These are phyloP conservation scores for Aureobasidium sp. DNA, from an alignment of 2,329 filamentous ascomycete genomes.

Conservation along the genomic window DNA sequence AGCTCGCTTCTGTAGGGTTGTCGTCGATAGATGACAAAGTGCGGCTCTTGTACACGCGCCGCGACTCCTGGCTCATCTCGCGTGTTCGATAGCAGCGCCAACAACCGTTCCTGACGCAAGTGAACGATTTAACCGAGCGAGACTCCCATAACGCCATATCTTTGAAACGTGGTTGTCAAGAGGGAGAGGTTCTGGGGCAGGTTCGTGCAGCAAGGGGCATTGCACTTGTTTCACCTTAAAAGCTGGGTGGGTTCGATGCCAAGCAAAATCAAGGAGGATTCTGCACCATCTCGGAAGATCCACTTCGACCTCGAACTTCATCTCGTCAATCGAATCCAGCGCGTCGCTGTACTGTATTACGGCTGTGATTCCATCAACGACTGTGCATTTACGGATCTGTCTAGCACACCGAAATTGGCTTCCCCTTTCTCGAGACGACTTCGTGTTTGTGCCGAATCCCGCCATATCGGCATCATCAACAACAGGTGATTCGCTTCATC, in stretches of 20 bases:
- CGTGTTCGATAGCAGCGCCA: not conserved
- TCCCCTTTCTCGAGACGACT: not conserved
- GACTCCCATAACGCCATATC: not conserved
- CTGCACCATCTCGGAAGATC: slow-evolving; percentile 4
- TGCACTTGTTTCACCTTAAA: not conserved
- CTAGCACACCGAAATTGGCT: not conserved
- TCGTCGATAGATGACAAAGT: slow-evolving; percentile 6
- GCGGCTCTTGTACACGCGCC: slow-evolving; percentile 4
- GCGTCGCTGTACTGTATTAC: not conserved
- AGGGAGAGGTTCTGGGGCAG: not conserved
- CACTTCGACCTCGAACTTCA: slow-evolving; percentile 3
- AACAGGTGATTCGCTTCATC: not conserved
- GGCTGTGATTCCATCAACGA: not conserved
- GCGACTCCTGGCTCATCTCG: slow-evolving; percentile 10
- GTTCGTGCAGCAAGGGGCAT: slow-evolving; percentile 1
- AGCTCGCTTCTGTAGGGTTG: slow-evolving; percentile 6
- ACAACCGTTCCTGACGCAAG: not conserved
- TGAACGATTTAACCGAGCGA: slow-evolving; percentile 1
- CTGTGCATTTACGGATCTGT: not conserved
- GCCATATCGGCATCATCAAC: not conserved
- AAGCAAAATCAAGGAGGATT: not conserved
- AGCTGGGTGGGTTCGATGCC: not conserved
- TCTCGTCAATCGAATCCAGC: slow-evolving; percentile 2
- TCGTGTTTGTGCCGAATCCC: not conserved
- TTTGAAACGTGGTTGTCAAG: not conserved